Evolutionary conservation across 23 red algal genomes (phyloP).

Genomic region (Gracilariopsis chorda): DNA sequence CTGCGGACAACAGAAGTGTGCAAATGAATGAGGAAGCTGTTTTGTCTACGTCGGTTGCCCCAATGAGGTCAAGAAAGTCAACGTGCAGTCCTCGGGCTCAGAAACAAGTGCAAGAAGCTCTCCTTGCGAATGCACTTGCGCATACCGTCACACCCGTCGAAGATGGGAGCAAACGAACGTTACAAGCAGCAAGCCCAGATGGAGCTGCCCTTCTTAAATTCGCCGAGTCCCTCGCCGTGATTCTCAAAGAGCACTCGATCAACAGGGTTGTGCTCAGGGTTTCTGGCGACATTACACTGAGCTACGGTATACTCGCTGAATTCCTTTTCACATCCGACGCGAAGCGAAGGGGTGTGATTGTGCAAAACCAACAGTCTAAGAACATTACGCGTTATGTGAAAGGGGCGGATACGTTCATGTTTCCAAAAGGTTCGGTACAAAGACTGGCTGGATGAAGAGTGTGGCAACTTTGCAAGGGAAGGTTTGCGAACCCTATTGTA

Average conservation of each 20-base stretch:
- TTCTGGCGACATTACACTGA: neutral
- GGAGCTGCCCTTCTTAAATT: slow-evolving; percentile 60
- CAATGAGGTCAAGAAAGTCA: too few relatives aligned
- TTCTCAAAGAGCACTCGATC: slow-evolving; percentile 20
- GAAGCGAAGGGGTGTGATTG: slow-evolving; percentile 67
- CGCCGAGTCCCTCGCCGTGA: slow-evolving; percentile 35
- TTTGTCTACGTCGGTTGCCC: too few relatives aligned
- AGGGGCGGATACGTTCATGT: slow-evolving; percentile 70
- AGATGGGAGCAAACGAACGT: slow-evolving; percentile 1
- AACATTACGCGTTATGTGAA: slow-evolving; percentile 57
- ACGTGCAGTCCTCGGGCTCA: neutral
- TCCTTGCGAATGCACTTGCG: slow-evolving; percentile 67
- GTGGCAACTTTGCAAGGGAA: slow-evolving; percentile 74
- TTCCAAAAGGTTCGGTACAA: slow-evolving; percentile 21
- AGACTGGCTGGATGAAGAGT: slow-evolving; percentile 84
- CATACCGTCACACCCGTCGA: slow-evolving; percentile 76
- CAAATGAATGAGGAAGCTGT: too few relatives aligned
- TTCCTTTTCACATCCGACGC: slow-evolving; percentile 77
- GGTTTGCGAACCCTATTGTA: slow-evolving; percentile 72
- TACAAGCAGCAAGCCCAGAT: too few relatives aligned
- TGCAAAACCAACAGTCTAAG: slow-evolving; percentile 34
- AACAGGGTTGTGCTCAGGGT: slow-evolving; percentile 1
- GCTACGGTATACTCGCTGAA: slow-evolving; percentile 49
- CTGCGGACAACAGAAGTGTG: too few relatives aligned
- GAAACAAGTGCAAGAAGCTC: slow-evolving; percentile 19